Evolutionary conservation across 352 stramenopile species (phyloP).

Genomic region (Peronospora belbahrii): DNA sequence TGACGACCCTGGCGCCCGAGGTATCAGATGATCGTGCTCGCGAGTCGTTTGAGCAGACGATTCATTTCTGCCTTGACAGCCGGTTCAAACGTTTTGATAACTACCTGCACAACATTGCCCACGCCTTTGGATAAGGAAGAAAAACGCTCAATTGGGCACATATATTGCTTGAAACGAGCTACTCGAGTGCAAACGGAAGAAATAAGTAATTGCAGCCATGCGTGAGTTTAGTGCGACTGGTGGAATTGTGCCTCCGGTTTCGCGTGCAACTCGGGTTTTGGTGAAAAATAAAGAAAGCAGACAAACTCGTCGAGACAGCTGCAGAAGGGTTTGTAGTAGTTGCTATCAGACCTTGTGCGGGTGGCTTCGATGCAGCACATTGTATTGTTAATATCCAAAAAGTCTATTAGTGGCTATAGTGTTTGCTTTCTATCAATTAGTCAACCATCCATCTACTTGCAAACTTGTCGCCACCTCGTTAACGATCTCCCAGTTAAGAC

Average conservation of each 20-base stretch:
- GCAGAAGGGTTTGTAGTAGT: conserved; percentile 10
- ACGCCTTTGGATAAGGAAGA: conserved; percentile 24
- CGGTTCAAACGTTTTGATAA: conserved; percentile 87
- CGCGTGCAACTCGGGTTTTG: conserved; percentile 4
- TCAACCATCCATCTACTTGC: too few relatives aligned
- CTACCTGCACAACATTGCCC: conserved; percentile 61
- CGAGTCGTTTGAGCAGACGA: conserved; percentile 66
- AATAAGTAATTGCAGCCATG: conserved; percentile 23
- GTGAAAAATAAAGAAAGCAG: conserved; percentile 14
- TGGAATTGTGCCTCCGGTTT: conserved; percentile 6
- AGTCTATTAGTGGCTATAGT: conserved; percentile 6
- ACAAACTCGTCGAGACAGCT: conserved; percentile 9
- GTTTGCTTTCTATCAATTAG: not conserved
- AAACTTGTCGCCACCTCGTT: too few relatives aligned
- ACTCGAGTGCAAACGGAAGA: conserved; percentile 15
- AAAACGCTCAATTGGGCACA: conserved; percentile 3
- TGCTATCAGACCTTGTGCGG: conserved; percentile 15
- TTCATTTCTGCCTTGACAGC: conserved; percentile 76
- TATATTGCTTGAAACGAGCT: conserved; percentile 8
- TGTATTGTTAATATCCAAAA: conserved; percentile 27
- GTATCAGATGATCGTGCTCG: conserved; percentile 57
- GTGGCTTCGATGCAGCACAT: conserved; percentile 11
- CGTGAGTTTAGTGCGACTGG: conserved; percentile 6
- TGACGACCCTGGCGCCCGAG: conserved; percentile 64
- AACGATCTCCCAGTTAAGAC: too few relatives aligned